Percentiles rank a stretch among this genome's conserved stretches.
Evolutionary conservation across 768 basidiomycete species (phyloP).

Genomic region (Phylloporus arenicola): DNA sequence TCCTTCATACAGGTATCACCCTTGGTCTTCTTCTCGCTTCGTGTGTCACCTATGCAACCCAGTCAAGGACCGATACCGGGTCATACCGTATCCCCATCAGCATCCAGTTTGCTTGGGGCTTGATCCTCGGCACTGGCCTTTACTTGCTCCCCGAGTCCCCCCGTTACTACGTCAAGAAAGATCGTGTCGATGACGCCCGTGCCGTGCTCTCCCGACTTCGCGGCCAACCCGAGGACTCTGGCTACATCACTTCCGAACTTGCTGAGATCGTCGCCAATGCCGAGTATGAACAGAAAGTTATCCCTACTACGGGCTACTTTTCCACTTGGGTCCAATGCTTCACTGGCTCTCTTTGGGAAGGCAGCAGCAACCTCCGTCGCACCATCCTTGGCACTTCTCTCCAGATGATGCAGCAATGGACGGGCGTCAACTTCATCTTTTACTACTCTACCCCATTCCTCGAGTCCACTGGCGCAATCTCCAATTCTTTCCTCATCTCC

Average conservation of each 20-base stretch:
- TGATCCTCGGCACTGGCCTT: not conserved
- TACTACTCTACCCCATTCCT: too few species aligned
- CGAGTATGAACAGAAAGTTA: not conserved
- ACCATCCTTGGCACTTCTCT: slow-evolving; percentile 55
- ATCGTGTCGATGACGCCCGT: not conserved
- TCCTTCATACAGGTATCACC: not conserved
- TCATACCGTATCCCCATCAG: not conserved
- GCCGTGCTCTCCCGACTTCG: not conserved
- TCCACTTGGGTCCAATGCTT: not conserved
- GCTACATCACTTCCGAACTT: not conserved
- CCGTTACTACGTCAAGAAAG: not conserved
- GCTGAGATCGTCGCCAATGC: not conserved
- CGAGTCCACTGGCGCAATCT: too few species aligned
- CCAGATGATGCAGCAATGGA: too few species aligned
- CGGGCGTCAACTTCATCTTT: too few species aligned
- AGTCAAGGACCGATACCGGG: not conserved
- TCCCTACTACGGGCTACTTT: not conserved
- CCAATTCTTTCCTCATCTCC: too few species aligned
- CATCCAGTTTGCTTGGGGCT: not conserved
- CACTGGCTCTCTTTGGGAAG: not conserved
- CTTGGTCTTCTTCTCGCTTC: not conserved
- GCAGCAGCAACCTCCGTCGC: slow-evolving; percentile 25
- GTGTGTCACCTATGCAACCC: not conserved
- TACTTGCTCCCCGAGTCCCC: not conserved
- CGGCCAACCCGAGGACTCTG: not conserved